Evolutionary conservation across 352 stramenopile genomes (phyloP).

Genomic region (Phytophthora pinifolia): DNA sequence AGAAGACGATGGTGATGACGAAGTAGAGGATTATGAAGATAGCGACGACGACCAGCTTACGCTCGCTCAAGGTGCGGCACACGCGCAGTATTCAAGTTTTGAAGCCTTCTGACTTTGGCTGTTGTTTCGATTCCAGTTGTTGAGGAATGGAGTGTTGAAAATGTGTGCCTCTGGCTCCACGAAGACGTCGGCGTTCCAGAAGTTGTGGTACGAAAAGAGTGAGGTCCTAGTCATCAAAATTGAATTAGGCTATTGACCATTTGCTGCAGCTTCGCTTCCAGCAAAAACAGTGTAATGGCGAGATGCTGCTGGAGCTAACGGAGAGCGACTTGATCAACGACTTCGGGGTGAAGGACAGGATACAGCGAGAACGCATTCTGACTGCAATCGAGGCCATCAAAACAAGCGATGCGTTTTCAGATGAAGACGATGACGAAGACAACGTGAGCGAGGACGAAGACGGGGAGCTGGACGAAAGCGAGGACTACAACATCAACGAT

Average conservation of each 20-base stretch:
- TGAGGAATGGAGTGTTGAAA: slow-evolving; percentile 78
- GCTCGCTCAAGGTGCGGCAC: slow-evolving; percentile 50
- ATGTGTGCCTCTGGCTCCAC: slow-evolving; percentile 78
- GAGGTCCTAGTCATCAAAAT: background rate
- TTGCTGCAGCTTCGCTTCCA: slow-evolving; percentile 56
- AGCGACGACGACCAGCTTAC: slow-evolving; percentile 60
- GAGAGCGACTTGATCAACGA: slow-evolving; percentile 81
- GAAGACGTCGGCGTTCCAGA: slow-evolving; percentile 74
- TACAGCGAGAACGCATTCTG: slow-evolving; percentile 70
- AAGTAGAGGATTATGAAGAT: slow-evolving; percentile 49
- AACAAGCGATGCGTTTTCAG: slow-evolving; percentile 62
- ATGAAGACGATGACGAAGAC: slow-evolving; percentile 57
- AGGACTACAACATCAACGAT: slow-evolving; percentile 10
- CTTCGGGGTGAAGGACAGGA: slow-evolving; percentile 64
- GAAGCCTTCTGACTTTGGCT: slow-evolving; percentile 2
- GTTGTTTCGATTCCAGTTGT: slow-evolving; percentile 38
- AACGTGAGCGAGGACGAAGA: slow-evolving; percentile 43
- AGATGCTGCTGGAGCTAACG: slow-evolving; percentile 68
- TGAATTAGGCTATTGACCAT: background rate
- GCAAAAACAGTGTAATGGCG: slow-evolving; percentile 61
- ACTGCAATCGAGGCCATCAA: slow-evolving; percentile 80
- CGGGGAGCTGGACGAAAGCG: slow-evolving; percentile 29
- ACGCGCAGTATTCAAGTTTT: background rate
- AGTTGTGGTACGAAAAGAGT: slow-evolving; percentile 49
- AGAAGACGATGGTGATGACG: slow-evolving; percentile 47